Conservation (phyloP, 257 asterid species). For the Ligustrum vulgare region DNA sequence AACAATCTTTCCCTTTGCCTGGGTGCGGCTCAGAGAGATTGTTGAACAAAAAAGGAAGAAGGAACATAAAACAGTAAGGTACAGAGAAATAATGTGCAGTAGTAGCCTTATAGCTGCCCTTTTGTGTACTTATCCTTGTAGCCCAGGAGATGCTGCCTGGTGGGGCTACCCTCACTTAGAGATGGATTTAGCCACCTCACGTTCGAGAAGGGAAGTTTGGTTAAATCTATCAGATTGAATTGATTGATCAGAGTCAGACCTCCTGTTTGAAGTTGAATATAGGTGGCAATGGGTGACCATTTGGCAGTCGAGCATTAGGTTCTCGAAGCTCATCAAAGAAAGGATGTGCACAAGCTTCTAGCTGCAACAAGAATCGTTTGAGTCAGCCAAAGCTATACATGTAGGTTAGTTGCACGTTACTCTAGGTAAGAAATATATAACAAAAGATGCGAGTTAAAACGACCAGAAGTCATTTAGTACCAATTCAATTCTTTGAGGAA, state of each 20-base stretch:
- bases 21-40: neutral
- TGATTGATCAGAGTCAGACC: constrained; percentile 39
- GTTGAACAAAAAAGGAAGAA: neutral
- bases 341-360: constrained; percentile 83
- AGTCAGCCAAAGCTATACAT: neutral
- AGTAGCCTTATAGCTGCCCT: neutral
- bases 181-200: constrained; percentile 4
- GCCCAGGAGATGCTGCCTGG: constrained; percentile 3
- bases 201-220: neutral
- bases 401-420: neutral
- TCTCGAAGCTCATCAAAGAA: constrained; percentile 96
- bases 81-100: neutral
- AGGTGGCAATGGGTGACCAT: constrained; percentile 85
- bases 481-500: neutral
- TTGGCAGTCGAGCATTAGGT: constrained; percentile 80
- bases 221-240: too few relatives aligned
- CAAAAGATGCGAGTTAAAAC: neutral
- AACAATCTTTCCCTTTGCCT: neutral
- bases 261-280: constrained; percentile 90
- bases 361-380: constrained; percentile 53
- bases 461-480: neutral
- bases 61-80: neutral
- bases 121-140: constrained; percentile 2
- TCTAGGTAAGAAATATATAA: neutral
- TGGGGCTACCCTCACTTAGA: neutral